phyloP scores from a whole-genome alignment of 352 stramenopile genomes.

The Pythium insidiosum region DNA sequence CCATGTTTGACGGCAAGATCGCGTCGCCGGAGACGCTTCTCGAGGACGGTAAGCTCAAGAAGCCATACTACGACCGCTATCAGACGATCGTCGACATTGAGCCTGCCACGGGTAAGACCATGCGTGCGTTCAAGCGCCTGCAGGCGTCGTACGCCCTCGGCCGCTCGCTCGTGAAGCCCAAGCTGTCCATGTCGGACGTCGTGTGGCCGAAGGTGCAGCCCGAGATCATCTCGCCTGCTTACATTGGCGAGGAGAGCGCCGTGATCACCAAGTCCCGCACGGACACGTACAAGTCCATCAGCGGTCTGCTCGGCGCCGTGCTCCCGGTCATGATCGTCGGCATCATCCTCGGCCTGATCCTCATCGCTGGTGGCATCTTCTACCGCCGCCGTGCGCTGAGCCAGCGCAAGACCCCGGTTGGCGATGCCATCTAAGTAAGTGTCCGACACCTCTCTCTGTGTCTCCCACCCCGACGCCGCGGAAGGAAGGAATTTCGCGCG shows the following conservation, averaged over 20 bases:
- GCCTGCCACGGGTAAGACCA: slow-evolving; percentile 59
- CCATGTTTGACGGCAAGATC: slow-evolving; percentile 40
- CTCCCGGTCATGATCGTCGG: slow-evolving; percentile 52
- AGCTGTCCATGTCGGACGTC: slow-evolving; percentile 50
- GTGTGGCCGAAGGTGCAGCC: slow-evolving; percentile 38
- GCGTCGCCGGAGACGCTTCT: slow-evolving; percentile 38
- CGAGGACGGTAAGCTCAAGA: slow-evolving; percentile 33
- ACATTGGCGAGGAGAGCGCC: slow-evolving; percentile 46
- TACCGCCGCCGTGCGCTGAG: slow-evolving; percentile 22
- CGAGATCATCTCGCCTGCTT: slow-evolving; percentile 53
- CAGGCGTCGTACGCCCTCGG: slow-evolving; percentile 46
- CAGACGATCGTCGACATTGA: slow-evolving; percentile 63
- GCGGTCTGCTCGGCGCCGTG: slow-evolving; percentile 33
- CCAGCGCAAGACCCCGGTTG: background rate
- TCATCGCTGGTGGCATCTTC: slow-evolving; percentile 32
- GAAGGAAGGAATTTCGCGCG: too few species aligned
- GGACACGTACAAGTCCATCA: slow-evolving; percentile 42
- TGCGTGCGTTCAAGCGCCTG: slow-evolving; percentile 54
- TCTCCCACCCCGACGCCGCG: too few species aligned
- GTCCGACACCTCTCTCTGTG: too few species aligned
- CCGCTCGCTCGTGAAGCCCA: slow-evolving; percentile 24
- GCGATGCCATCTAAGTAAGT: slow-evolving; percentile 1
- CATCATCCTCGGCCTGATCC: slow-evolving; percentile 28
- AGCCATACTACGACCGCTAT: slow-evolving; percentile 33
- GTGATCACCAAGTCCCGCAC: slow-evolving; percentile 28